Evolutionary conservation across 768 basidiomycete species (phyloP).

Genomic region (Leccinum rimulosum): DNA sequence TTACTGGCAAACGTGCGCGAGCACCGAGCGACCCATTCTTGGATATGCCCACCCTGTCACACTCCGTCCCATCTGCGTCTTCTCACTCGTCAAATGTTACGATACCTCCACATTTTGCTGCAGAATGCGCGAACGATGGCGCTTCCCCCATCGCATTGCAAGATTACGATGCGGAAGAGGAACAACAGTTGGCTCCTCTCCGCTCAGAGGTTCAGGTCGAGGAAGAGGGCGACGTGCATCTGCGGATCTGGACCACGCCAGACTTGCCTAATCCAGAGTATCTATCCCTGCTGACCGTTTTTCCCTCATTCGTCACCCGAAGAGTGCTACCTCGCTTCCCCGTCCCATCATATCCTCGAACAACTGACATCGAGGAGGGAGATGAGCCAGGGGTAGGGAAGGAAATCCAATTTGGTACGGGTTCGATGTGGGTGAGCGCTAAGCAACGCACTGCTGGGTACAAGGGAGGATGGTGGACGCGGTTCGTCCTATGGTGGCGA

Average conservation of each 20-base stretch:
- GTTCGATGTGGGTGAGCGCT: constrained; percentile 73
- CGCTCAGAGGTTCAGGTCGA: constrained; percentile 33
- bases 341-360: constrained; percentile 34
- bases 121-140: constrained; percentile 41
- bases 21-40: constrained; percentile 80
- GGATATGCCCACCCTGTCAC: constrained; percentile 63
- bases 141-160: constrained; percentile 37
- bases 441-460: constrained; percentile 60
- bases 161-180: constrained; percentile 33
- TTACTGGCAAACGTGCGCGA: constrained; percentile 59
- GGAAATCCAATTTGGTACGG: constrained; percentile 75
- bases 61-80: constrained; percentile 52
- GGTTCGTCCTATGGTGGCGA: constrained; percentile 78
- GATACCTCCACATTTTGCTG: constrained; percentile 31
- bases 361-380: constrained; percentile 68
- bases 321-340: constrained; percentile 74
- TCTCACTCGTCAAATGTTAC: constrained; percentile 42
- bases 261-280: constrained; percentile 77
- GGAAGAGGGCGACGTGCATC: constrained; percentile 45
- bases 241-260: constrained; percentile 81
- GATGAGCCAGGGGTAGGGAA: constrained; percentile 52
- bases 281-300: constrained; percentile 62
- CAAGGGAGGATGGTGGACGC: constrained; percentile 77
- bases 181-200: constrained; percentile 31
- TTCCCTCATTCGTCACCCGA: constrained; percentile 74